Evolutionary conservation across 2,329 filamentous ascomycete genomes (phyloP).

Genomic region (Beauveria caledonica): DNA sequence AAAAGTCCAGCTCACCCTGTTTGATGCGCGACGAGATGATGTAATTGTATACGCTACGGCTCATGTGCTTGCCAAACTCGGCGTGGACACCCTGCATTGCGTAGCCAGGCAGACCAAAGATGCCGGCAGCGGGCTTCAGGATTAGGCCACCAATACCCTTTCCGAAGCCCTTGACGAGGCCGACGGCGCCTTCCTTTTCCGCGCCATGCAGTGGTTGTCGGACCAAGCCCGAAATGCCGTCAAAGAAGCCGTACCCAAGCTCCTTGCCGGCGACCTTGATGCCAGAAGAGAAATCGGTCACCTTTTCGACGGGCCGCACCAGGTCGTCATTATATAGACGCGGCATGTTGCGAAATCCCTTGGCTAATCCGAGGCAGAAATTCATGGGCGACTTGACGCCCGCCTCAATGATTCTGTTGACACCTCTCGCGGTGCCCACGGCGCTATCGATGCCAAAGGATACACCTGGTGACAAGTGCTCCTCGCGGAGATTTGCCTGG

Average conservation of each 20-base stretch:
- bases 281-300: constrained; percentile 69
- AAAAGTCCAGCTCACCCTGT: constrained; percentile 64
- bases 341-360: constrained; percentile 83
- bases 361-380: constrained; percentile 71
- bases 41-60: constrained; percentile 66
- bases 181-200: constrained; percentile 40
- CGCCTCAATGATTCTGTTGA: constrained; percentile 65
- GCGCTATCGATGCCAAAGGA: constrained; percentile 43
- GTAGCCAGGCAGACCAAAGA: constrained; percentile 70
- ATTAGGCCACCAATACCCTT: constrained; percentile 77
- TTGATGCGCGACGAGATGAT: constrained; percentile 69
- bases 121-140: constrained; percentile 69
- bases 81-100: constrained; percentile 76
- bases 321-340: constrained; percentile 78
- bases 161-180: constrained; percentile 70
- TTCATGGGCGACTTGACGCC: constrained; percentile 76
- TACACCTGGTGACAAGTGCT: constrained; percentile 4
- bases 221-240: constrained; percentile 72
- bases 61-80: constrained; percentile 63
- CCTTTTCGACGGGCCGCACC: constrained; percentile 68
- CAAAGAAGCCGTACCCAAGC: constrained; percentile 68
- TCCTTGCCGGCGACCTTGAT: constrained; percentile 71
- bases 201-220: constrained; percentile 64
- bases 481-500: background rate
- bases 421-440: constrained; percentile 56